These are phyloP conservation scores for Aotearoamyces nothofagi DNA, from an alignment of 2,329 filamentous ascomycete species.

Conservation along the genomic window DNA sequence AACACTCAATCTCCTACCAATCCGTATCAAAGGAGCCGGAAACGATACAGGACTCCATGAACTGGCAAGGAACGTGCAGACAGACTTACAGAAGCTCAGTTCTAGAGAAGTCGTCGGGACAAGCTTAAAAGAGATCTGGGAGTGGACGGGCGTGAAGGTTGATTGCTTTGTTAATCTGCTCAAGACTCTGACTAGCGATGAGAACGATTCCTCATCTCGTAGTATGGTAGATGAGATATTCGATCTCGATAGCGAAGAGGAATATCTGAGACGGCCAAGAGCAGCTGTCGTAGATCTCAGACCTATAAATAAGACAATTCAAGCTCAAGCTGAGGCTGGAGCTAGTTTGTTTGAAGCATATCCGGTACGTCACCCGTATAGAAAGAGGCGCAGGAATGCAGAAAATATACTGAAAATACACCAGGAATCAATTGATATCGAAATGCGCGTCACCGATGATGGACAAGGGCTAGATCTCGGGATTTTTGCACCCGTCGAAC, in stretches of 20 bases:
- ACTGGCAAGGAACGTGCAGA: slow-evolving; percentile 47
- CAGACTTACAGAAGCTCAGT: slow-evolving; percentile 48
- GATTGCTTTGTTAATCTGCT: slow-evolving; percentile 75
- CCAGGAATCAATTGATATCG: slow-evolving; percentile 18
- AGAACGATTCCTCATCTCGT: neutral
- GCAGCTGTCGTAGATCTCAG: neutral
- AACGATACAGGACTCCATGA: slow-evolving; percentile 24
- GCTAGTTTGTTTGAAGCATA: slow-evolving; percentile 1
- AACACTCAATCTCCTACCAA: slow-evolving; percentile 65
- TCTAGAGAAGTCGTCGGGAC: slow-evolving; percentile 37
- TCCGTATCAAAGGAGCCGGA: slow-evolving; percentile 33
- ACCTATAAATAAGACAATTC: neutral
- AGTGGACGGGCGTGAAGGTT: slow-evolving; percentile 60
- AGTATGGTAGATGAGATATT: neutral
- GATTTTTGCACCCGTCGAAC: slow-evolving; percentile 13
- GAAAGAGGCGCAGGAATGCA: slow-evolving; percentile 3
- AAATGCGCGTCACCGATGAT: slow-evolving; percentile 13
- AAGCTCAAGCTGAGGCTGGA: neutral
- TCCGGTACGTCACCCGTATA: slow-evolving; percentile 3
- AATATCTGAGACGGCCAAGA: slow-evolving; percentile 1
- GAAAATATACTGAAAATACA: slow-evolving; percentile 3
- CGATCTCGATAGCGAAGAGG: neutral
- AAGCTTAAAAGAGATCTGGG: slow-evolving; percentile 53
- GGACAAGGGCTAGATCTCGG: slow-evolving; percentile 15
- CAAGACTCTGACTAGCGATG: too few relatives aligned